Evolutionary conservation across 192 early-diverging fungal genomes (phyloP).

Genomic region (Umbelopsis sp.): DNA sequence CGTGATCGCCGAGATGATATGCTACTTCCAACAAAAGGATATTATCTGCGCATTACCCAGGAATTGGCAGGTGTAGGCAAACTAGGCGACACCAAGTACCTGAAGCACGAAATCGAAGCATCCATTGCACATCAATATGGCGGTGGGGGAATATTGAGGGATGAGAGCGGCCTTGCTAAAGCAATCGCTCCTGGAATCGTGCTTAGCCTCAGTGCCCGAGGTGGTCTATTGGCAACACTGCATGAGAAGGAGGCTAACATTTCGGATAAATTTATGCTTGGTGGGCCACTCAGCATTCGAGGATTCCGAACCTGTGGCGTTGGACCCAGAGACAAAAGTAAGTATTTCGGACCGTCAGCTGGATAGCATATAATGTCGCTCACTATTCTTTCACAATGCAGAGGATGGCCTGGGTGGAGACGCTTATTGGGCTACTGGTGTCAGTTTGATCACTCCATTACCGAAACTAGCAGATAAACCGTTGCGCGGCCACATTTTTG

Average conservation of each 20-base stretch:
- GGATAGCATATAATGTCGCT: background rate
- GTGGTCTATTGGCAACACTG: slow-evolving; percentile 69
- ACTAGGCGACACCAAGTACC: slow-evolving; percentile 68
- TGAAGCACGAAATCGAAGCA: slow-evolving; percentile 70
- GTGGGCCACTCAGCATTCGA: slow-evolving; percentile 83
- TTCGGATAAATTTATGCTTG: slow-evolving; percentile 86
- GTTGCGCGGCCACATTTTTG: slow-evolving; percentile 85
- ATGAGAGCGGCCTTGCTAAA: slow-evolving; percentile 16
- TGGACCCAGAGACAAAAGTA: slow-evolving; percentile 80
- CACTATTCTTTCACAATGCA: slow-evolving; percentile 17
- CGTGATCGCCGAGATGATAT: slow-evolving; percentile 81
- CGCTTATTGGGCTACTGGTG: slow-evolving; percentile 71
- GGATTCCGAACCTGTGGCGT: slow-evolving; percentile 89
- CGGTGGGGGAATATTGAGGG: slow-evolving; percentile 27
- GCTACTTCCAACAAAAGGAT: slow-evolving; percentile 77
- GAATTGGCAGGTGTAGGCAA: slow-evolving; percentile 85
- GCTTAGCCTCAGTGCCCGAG: slow-evolving; percentile 50
- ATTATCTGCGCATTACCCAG: slow-evolving; percentile 47
- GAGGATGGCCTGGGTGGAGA: slow-evolving; percentile 87
- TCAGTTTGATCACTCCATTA: slow-evolving; percentile 80
- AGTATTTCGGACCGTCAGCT: background rate
- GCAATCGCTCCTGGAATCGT: slow-evolving; percentile 30
- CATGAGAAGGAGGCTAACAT: slow-evolving; percentile 59
- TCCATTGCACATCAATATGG: slow-evolving; percentile 25
- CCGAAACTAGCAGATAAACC: slow-evolving; percentile 65